Conservation (phyloP, 1,284 basidiomycete species). For the Naganishia cerealis region DNA sequence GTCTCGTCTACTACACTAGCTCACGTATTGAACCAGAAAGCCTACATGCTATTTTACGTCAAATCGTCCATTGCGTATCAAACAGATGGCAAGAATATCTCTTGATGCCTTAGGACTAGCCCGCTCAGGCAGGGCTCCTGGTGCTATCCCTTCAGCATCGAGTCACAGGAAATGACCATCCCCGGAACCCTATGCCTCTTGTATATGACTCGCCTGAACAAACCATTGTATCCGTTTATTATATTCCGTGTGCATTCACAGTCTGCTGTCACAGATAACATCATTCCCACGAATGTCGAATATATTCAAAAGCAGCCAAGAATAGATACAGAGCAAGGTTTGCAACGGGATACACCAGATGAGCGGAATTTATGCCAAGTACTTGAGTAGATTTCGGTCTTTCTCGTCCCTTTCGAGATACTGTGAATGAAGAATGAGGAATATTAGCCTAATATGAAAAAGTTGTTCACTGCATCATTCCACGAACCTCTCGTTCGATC, state of each 20-base stretch:
- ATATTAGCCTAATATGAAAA: neutral
- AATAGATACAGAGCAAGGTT: neutral
- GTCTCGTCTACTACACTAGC: slow-evolving; percentile 62
- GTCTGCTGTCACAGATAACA: too few relatives aligned
- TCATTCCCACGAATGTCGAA: too few relatives aligned
- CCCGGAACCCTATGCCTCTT: too few relatives aligned
- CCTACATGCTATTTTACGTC: slow-evolving; percentile 91
- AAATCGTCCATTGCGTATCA: slow-evolving; percentile 77
- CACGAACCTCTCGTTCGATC: slow-evolving; percentile 68
- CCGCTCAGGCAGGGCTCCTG: too few relatives aligned
- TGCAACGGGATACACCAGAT: neutral
- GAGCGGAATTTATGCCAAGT: slow-evolving; percentile 63
- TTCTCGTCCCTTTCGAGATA: slow-evolving; percentile 75
- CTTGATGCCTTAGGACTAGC: neutral
- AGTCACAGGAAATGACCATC: too few relatives aligned
- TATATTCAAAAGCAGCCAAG: too few relatives aligned
- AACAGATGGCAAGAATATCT: neutral
- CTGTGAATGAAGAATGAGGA: slow-evolving; percentile 49
- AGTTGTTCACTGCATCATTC: neutral
- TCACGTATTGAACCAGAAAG: slow-evolving; percentile 67
- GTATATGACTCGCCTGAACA: too few relatives aligned
- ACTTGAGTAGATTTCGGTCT: slow-evolving; percentile 70
- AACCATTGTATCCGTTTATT: too few relatives aligned
- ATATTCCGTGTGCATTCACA: too few relatives aligned
- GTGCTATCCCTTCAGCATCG: too few relatives aligned